Percentiles rank a stretch among this genome's conserved stretches.
phyloP scores from a whole-genome alignment of 1,139 yeast genomes.

The Pneumocystis canis region DNA sequence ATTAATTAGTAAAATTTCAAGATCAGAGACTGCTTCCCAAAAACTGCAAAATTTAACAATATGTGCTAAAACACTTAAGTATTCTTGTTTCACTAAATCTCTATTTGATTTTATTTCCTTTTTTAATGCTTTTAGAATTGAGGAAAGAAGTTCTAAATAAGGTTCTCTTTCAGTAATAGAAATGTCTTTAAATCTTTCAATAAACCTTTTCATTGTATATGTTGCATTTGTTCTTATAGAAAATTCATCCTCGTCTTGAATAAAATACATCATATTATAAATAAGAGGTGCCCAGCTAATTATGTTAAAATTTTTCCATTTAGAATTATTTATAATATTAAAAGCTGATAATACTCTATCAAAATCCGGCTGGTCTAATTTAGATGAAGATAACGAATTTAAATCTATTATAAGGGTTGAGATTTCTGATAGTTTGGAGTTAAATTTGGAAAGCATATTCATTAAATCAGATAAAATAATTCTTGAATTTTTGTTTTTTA shows the following conservation, averaged over 20 bases:
- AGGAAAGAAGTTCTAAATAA: constrained; percentile 35
- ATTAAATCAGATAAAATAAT: constrained; percentile 46
- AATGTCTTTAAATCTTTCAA: constrained; percentile 35
- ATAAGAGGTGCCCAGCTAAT: constrained; percentile 71
- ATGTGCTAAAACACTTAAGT: constrained; percentile 49
- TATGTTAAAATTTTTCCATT: constrained; percentile 32
- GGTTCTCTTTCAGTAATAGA: constrained; percentile 20
- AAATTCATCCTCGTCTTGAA: constrained; percentile 66
- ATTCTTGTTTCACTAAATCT: constrained; percentile 59
- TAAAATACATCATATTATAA: constrained; percentile 50
- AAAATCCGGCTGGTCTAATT: constrained; percentile 67
- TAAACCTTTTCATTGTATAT: constrained; percentile 46
- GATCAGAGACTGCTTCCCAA: constrained; percentile 44
- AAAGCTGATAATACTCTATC: constrained; percentile 59
- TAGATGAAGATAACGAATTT: constrained; percentile 49
- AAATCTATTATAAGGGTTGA: constrained; percentile 44
- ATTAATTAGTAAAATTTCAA: constrained; percentile 47
- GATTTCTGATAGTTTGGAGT: constrained; percentile 32
- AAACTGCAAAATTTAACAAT: constrained; percentile 38
- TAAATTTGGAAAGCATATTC: constrained; percentile 41
- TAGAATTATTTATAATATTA: constrained; percentile 44
- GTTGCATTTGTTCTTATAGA: constrained; percentile 71
- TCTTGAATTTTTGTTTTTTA: constrained; percentile 48
- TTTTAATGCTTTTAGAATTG: constrained; percentile 52
- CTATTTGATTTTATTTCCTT: constrained; percentile 49